phyloP scores from a whole-genome alignment of 371 early-diverging fungal species.

The Mucor racemosus region DNA sequence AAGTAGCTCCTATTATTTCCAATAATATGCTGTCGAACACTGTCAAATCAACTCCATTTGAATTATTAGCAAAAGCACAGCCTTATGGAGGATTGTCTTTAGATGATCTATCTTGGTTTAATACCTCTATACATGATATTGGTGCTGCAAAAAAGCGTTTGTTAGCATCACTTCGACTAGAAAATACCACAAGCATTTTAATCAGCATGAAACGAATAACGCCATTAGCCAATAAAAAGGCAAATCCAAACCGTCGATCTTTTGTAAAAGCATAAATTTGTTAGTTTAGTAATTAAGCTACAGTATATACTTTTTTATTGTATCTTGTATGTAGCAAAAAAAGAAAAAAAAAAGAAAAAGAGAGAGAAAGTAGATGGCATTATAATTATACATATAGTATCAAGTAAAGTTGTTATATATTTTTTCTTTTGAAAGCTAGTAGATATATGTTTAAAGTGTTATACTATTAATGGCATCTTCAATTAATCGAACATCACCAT shows the following conservation, averaged over 20 bases:
- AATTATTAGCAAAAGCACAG: background rate
- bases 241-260: background rate
- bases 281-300: background rate
- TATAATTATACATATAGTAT: background rate
- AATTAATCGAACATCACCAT: slow-evolving; percentile 50
- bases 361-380: background rate
- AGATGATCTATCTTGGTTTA: background rate
- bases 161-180: background rate
- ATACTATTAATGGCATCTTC: slow-evolving; percentile 41
- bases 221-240: slow-evolving; percentile 7
- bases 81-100: background rate
- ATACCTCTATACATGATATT: background rate
- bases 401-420: no score
- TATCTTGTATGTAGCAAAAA: background rate
- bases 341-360: no score
- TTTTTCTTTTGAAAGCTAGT: no score
- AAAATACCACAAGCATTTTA: background rate
- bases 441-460: slow-evolving; percentile 3
- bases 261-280: background rate
- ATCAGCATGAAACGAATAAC: background rate
- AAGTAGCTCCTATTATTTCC: background rate
- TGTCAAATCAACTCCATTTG: background rate
- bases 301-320: background rate
- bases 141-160: background rate
- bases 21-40: background rate